Base-by-base conservation (phyloP, 1,284 basidiomycete species). In the Coniophora puteana region DNA sequence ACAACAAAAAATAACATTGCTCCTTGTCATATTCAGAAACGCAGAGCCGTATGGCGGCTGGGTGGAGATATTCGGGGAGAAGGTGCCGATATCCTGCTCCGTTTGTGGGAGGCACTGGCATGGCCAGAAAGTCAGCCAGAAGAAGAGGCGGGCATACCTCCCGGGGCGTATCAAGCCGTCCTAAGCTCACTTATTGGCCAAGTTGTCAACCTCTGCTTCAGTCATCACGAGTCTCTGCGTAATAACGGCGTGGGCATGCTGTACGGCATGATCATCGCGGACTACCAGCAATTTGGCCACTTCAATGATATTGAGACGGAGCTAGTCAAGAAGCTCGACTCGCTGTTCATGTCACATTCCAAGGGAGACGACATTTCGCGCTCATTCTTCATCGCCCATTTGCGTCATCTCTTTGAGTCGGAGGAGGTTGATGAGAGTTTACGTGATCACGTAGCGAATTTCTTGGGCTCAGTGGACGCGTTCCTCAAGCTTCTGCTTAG, bases 231-330 rank as follows among this genome's bases (percentile, higher is more conserved):
- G 57, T 84, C 88, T 53, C 73, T 97, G 37, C 83, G 94, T 47
- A 89, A 80, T 52, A 89, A 89, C 50, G 93, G 93, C 0, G 93
- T 96, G 6, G 84, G 89, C 49, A 93, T 98, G 37, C 74, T 98
- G 17, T 95, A 89, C 63, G 90, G 89, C 53, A 97, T 98, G 92
- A 94, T 98, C 50, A 82, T 96, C 39, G 90, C 93, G 5, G 93
- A 97, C 59, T 89, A 88, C 58, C 80, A 90, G 36, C 80, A 84
- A 45, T 80, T 81, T 11, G 82, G 80, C 17, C 81, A 89, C 58
- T 92, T 93, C 54, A 83, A 88, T 48, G 78, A 78, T 33, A 93
- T 98, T 51, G 91, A 97, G 62, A 88, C 89, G 51, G 93, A 96
- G 62, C 76, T 98, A n/a, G 91, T 98, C 52, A 93, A 84, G 57